These are phyloP conservation scores for Lepiota subincarnata DNA, from an alignment of 768 basidiomycete genomes.

Conservation along the genomic window DNA sequence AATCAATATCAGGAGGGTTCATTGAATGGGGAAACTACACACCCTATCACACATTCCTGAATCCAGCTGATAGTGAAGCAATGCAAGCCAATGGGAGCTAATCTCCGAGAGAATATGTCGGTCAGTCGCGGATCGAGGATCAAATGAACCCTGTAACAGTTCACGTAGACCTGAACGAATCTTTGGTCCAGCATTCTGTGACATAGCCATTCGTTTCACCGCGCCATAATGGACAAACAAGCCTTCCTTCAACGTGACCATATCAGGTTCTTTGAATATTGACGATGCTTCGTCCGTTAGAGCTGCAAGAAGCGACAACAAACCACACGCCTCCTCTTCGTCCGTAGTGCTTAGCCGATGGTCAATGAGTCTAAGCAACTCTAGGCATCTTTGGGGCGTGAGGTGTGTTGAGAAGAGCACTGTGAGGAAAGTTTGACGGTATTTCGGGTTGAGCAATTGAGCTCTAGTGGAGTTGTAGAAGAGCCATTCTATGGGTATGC, in stretches of 20 bases:
- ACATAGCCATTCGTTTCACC: constrained; percentile 32
- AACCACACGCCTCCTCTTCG: constrained; percentile 21
- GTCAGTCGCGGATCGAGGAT: constrained; percentile 33
- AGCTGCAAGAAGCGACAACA: constrained; percentile 36
- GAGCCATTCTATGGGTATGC: constrained; percentile 6
- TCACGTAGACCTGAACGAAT: constrained; percentile 32
- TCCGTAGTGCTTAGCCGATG: not conserved
- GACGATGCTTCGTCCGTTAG: constrained; percentile 27
- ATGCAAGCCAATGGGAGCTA: constrained; percentile 39
- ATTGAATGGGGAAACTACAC: not conserved
- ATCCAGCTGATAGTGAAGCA: constrained; percentile 14
- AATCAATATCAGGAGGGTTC: not conserved
- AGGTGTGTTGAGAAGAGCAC: not conserved
- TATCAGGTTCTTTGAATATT: constrained; percentile 25
- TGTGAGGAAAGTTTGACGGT: not conserved
- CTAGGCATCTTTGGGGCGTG: constrained; percentile 13
- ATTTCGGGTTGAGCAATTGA: constrained; percentile 3
- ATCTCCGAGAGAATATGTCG: constrained; percentile 35
- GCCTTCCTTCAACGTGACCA: constrained; percentile 33
- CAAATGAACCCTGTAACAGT: constrained; percentile 37
- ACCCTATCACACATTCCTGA: constrained; percentile 8
- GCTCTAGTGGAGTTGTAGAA: constrained; percentile 3
- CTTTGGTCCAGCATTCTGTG: constrained; percentile 32
- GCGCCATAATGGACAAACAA: constrained; percentile 30
- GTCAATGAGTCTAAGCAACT: constrained; percentile 14